Conservation (phyloP, 2,329 filamentous ascomycete species). For the Rutstroemia sp. region DNA sequence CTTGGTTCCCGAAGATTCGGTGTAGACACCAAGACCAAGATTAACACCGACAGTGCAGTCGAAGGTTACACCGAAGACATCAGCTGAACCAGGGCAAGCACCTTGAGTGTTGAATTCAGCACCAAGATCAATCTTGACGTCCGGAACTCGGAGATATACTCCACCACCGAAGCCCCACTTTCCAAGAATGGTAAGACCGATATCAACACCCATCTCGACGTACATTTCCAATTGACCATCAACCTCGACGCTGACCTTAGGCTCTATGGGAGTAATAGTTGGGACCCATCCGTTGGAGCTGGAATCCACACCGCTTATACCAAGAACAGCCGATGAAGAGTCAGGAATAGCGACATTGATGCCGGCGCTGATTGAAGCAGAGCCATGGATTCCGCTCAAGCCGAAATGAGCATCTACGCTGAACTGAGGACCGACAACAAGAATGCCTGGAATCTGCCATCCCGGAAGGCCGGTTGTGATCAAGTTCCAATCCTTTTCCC, state of each 20-base stretch:
- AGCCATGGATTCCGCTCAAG: conserved; percentile 2
- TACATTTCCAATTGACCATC: conserved; percentile 3
- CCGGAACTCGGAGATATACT: conserved; percentile 2
- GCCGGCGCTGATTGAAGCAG: background rate
- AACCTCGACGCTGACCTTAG: conserved; percentile 4
- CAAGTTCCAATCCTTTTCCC: conserved; percentile 5
- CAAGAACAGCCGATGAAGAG: conserved; percentile 6
- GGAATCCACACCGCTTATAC: background rate
- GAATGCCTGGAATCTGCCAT: conserved; percentile 3
- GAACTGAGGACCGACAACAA: conserved; percentile 7
- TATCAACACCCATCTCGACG: conserved; percentile 1
- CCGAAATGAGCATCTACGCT: conserved; percentile 6
- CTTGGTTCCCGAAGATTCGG: conserved; percentile 1
- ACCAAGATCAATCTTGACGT: conserved; percentile 1
- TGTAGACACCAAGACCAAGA: conserved; percentile 4
- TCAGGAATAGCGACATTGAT: conserved; percentile 1
- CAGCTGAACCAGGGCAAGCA: conserved; percentile 1
- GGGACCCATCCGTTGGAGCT: conserved; percentile 4
- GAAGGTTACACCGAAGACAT: conserved; percentile 7
- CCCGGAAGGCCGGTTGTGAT: conserved; percentile 4
- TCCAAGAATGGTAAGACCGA: conserved; percentile 3
- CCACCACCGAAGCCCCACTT: conserved; percentile 6
- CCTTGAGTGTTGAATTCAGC: conserved; percentile 8
- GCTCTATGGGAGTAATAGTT: conserved; percentile 1
- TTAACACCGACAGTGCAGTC: conserved; percentile 3